Evolutionary conservation across 2,329 filamentous ascomycete species (phyloP).

Genomic region (Fusarium xyrophilum): DNA sequence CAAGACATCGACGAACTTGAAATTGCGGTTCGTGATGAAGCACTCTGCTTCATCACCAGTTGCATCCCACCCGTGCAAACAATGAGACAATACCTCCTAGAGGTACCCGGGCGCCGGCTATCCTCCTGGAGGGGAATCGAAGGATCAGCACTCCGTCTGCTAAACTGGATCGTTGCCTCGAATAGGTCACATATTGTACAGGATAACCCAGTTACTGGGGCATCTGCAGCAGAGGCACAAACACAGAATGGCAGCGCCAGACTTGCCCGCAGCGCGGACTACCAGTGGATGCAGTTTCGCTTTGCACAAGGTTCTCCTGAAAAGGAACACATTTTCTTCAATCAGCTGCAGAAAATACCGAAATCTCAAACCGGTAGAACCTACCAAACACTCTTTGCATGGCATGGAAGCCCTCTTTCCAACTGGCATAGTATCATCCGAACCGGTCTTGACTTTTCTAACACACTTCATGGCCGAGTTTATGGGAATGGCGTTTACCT

Average conservation of each 20-base stretch:
- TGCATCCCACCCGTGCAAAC: constrained; percentile 66
- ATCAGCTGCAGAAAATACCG: constrained; percentile 58
- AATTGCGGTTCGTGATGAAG: background rate
- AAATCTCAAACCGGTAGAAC: constrained; percentile 46
- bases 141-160: constrained; percentile 68
- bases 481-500: constrained; percentile 86
- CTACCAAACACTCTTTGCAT: constrained; percentile 80
- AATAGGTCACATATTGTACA: constrained; percentile 87
- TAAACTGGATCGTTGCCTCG: constrained; percentile 89
- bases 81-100: constrained; percentile 60
- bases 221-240: background rate
- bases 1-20: constrained; percentile 38
- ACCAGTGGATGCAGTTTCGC: constrained; percentile 77
- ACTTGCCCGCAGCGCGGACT: constrained; percentile 67
- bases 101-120: constrained; percentile 50
- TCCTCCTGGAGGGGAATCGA: constrained; percentile 62
- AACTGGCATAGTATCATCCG: constrained; percentile 95
- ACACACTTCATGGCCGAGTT: constrained; percentile 68
- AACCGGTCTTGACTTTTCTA: constrained; percentile 77
- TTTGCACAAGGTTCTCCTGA: constrained; percentile 89
- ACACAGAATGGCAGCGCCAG: constrained; percentile 30
- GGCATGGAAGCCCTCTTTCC: constrained; percentile 77
- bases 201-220: constrained; percentile 57
- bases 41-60: constrained; percentile 58
- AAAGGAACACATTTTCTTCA: constrained; percentile 78